Conservation (phyloP, 2,329 filamentous ascomycete genomes). For the Hypoxylon sp. region DNA sequence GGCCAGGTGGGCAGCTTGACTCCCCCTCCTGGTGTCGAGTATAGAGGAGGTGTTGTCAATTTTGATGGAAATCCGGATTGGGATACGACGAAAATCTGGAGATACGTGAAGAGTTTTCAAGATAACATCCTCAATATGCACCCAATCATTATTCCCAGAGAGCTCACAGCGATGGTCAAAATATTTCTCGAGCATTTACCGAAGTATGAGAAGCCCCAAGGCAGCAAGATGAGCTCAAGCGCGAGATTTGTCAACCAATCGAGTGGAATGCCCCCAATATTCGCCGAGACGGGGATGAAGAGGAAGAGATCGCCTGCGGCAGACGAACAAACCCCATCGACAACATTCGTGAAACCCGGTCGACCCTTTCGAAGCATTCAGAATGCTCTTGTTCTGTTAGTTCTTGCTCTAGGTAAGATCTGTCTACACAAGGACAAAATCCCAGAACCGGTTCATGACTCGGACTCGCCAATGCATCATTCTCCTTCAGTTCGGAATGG, state of each 20-base stretch:
- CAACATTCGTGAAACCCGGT: constrained; percentile 60
- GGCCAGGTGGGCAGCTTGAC: constrained; percentile 70
- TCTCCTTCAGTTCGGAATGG: constrained; percentile 65
- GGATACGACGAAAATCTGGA: constrained; percentile 64
- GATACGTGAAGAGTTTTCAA: constrained; percentile 71
- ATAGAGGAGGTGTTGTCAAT: constrained; percentile 59
- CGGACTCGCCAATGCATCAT: constrained; percentile 55
- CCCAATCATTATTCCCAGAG: constrained; percentile 70
- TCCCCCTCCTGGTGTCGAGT: constrained; percentile 57
- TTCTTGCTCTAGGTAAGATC: constrained; percentile 90
- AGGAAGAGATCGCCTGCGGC: constrained; percentile 68
- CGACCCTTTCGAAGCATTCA: constrained; percentile 77
- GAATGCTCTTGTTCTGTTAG: constrained; percentile 85
- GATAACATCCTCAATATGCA: constrained; percentile 76
- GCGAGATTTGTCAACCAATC: constrained; percentile 54
- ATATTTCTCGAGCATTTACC: constrained; percentile 67
- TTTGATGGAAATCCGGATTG: constrained; percentile 70
- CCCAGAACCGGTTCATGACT: constrained; percentile 71
- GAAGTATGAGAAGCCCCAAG: constrained; percentile 45
- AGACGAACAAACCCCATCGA: constrained; percentile 51
- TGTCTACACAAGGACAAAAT: constrained; percentile 71
- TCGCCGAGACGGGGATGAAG: constrained; percentile 60
- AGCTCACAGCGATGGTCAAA: constrained; percentile 68
- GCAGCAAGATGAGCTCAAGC: constrained; percentile 41
- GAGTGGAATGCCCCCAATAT: constrained; percentile 46